These are phyloP conservation scores for Didymosphaeria variabile DNA, from an alignment of 2,329 filamentous ascomycete species.

Conservation along the genomic window DNA sequence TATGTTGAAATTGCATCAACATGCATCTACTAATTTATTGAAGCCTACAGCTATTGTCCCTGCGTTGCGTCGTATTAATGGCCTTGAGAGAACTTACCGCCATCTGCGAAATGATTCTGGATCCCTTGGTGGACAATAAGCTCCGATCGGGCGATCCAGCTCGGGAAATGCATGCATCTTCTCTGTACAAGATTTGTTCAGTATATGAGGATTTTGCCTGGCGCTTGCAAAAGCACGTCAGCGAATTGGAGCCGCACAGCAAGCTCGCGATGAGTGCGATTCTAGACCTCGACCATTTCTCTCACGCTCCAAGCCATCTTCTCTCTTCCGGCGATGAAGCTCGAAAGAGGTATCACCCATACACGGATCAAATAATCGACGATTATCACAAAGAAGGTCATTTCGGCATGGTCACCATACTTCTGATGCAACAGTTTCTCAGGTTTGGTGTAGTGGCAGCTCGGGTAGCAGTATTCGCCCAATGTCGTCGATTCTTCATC, in stretches of 20 bases:
- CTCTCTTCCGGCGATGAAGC: background rate
- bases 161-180: background rate
- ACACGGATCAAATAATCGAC: background rate
- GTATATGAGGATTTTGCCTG: background rate
- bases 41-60: conserved; percentile 4
- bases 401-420: background rate
- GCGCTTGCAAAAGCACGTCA: background rate
- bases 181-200: background rate
- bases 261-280: background rate
- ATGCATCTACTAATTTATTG: background rate
- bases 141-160: background rate
- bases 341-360: background rate
- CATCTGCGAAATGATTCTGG: background rate
- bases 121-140: background rate
- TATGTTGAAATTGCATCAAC: background rate
- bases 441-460: background rate
- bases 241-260: background rate
- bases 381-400: background rate
- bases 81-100: background rate
- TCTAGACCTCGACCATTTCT: background rate
- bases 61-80: background rate
- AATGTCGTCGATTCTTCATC: background rate
- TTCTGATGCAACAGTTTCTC: background rate
- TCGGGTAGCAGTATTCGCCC: background rate
- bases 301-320: too few species aligned